These are phyloP conservation scores for Podila clonocystis DNA, from an alignment of 192 early-diverging fungal genomes.

Conservation along the genomic window DNA sequence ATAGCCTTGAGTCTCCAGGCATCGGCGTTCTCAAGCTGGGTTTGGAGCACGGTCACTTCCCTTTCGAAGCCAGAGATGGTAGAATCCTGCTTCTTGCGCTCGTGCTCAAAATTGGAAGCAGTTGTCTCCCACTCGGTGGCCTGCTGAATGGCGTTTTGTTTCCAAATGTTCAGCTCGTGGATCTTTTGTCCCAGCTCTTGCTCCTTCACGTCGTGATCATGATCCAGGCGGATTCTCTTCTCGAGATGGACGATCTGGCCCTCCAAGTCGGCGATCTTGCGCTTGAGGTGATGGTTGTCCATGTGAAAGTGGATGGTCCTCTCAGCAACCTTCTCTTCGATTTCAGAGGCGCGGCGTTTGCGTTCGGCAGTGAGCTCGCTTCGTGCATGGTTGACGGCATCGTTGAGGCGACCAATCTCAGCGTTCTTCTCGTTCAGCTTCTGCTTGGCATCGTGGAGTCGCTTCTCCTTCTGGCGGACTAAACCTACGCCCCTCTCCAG, in stretches of 20 bases:
- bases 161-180: constrained; percentile 23
- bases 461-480: constrained; percentile 16
- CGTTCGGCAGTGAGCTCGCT: constrained; percentile 10
- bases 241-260: constrained; percentile 6
- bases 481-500: not conserved
- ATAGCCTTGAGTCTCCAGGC: constrained; percentile 12
- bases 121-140: constrained; percentile 38
- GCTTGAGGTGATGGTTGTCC: constrained; percentile 10
- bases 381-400: constrained; percentile 12
- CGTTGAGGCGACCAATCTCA: constrained; percentile 37
- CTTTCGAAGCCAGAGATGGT: not conserved
- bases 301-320: not conserved
- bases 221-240: constrained; percentile 21
- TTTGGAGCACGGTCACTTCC: constrained; percentile 1
- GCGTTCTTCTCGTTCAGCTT: constrained; percentile 10
- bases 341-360: constrained; percentile 22
- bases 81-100: constrained; percentile 9
- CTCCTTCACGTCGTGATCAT: constrained; percentile 15
- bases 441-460: constrained; percentile 12
- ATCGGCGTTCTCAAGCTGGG: constrained; percentile 11
- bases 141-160: constrained; percentile 24
- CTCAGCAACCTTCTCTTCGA: constrained; percentile 10
- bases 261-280: constrained; percentile 13
- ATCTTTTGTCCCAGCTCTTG: constrained; percentile 10
- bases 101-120: constrained; percentile 10